A percentile compares a stretch with the other conserved stretches of the same genome.
Conservation (phyloP, 106 monocot species). For the Dendrobium officinale region DNA sequence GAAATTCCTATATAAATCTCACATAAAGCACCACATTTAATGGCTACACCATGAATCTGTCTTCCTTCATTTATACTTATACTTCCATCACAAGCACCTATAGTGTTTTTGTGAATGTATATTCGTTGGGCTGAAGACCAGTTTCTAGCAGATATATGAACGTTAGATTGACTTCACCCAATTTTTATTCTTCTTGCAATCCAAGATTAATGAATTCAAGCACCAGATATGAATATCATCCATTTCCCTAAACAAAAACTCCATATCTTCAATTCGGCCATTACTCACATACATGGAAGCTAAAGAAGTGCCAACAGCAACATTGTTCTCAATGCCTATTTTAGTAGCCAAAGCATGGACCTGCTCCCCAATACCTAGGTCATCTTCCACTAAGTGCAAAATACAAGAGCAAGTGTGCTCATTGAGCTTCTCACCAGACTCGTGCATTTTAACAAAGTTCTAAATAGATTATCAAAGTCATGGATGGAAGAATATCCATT, state of each 20-base stretch:
- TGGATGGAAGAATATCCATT: slow-evolving; percentile 3
- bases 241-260: slow-evolving; percentile 2
- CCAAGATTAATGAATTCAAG: slow-evolving; percentile 18
- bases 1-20: slow-evolving; percentile 15
- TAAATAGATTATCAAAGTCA: not conserved
- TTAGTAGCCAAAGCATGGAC: slow-evolving; percentile 10
- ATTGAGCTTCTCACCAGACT: slow-evolving; percentile 13
- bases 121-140: slow-evolving; percentile 12
- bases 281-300: slow-evolving; percentile 10
- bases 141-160: slow-evolving; percentile 9
- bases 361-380: not conserved
- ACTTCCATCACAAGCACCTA: slow-evolving; percentile 9
- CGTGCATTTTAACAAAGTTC: slow-evolving; percentile 5
- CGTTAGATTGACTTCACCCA: not conserved
- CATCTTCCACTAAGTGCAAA: not conserved
- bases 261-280: slow-evolving; percentile 1
- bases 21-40: slow-evolving; percentile 10
- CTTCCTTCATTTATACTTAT: not conserved
- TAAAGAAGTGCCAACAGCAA: slow-evolving; percentile 12
- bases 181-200: slow-evolving; percentile 6
- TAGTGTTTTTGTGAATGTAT: slow-evolving; percentile 12
- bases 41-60: slow-evolving; percentile 12
- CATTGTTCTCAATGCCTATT: not conserved
- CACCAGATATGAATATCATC: slow-evolving; percentile 11
- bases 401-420: slow-evolving; percentile 13